These are phyloP conservation scores for Capsicum rhomboideum DNA, from an alignment of 257 asterid genomes.

Conservation along the genomic window DNA sequence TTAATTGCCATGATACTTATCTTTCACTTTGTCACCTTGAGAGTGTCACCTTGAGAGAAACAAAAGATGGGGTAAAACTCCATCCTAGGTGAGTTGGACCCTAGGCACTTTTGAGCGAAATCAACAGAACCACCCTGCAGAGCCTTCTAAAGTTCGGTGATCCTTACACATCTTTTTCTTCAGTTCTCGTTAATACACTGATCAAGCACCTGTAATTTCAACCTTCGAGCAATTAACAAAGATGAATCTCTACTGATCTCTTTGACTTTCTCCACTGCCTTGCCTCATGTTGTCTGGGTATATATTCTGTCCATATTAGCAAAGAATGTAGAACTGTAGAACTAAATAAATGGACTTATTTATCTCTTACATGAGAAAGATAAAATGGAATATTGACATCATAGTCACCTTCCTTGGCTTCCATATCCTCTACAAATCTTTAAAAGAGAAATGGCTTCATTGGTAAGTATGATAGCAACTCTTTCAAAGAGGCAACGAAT, in stretches of 20 bases:
- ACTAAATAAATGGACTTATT: no score
- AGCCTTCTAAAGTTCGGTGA: background rate
- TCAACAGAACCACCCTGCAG: background rate
- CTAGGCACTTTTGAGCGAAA: background rate
- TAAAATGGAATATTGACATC: background rate
- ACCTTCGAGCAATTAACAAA: background rate
- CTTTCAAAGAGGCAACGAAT: no score
- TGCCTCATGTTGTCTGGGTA: background rate
- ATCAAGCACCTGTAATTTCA: background rate
- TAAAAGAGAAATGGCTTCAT: background rate
- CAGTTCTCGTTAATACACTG: background rate
- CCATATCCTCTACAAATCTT: background rate
- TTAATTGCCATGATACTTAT: background rate
- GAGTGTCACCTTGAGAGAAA: background rate
- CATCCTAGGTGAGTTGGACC: background rate
- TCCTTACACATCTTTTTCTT: background rate
- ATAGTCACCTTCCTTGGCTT: background rate
- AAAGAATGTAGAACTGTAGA: no score
- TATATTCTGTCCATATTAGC: background rate
- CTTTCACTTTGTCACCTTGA: background rate
- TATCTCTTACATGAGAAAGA: no score
- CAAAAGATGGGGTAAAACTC: background rate
- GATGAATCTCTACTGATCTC: background rate
- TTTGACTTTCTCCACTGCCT: background rate
- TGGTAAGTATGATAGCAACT: background rate